phyloP scores from a whole-genome alignment of 1,284 basidiomycete species.

The Neonothopanus nambi region DNA sequence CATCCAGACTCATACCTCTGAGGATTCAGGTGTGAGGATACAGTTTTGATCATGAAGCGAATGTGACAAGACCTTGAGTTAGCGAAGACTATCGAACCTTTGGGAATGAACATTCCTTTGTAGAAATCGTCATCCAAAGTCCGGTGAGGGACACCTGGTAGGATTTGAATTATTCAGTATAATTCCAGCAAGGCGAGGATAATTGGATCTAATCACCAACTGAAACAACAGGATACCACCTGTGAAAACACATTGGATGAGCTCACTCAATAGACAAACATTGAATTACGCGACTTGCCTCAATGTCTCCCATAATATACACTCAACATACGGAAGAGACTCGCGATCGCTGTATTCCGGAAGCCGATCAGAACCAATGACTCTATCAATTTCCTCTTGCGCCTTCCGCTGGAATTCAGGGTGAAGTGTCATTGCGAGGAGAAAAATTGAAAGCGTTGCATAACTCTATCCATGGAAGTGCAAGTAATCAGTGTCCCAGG shows the following conservation, averaged over 20 bases:
- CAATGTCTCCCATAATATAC: background rate
- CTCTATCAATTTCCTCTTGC: conserved; percentile 1
- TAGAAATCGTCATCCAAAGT: conserved; percentile 26
- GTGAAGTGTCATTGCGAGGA: conserved; percentile 1
- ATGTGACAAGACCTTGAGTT: conserved; percentile 22
- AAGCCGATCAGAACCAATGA: conserved; percentile 1
- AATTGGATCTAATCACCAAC: background rate
- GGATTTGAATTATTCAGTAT: too few species aligned
- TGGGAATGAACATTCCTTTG: conserved; percentile 28
- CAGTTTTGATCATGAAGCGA: too few species aligned
- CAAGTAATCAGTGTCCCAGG: too few species aligned
- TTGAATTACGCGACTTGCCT: background rate
- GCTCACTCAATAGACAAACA: background rate
- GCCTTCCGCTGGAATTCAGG: conserved; percentile 1
- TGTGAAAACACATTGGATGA: background rate
- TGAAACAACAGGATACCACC: background rate
- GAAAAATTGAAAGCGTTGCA: background rate
- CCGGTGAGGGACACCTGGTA: conserved; percentile 25
- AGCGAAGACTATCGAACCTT: conserved; percentile 25
- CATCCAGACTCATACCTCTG: conserved; percentile 16
- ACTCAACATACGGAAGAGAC: conserved; percentile 6
- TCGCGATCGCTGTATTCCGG: conserved; percentile 7
- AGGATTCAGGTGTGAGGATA: background rate
- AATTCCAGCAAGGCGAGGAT: background rate
- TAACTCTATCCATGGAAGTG: background rate